phyloP scores from a whole-genome alignment of 2,329 filamentous ascomycete species.

The Pyricularia sp. region DNA sequence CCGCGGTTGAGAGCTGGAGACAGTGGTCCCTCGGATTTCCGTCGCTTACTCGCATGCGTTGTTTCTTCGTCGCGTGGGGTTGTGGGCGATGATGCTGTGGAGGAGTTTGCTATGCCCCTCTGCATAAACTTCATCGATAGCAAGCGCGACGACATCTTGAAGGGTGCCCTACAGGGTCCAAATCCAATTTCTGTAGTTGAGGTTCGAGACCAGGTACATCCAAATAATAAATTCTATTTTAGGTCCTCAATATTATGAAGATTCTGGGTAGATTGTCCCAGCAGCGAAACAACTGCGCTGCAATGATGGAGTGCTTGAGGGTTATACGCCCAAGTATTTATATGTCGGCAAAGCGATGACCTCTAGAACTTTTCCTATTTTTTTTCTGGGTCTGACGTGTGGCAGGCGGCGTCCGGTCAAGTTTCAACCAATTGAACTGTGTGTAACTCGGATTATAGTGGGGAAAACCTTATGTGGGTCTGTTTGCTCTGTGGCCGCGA shows the following conservation, averaged over 20 bases:
- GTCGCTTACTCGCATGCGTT: conserved; percentile 46
- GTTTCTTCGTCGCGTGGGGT: conserved; percentile 32
- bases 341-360: no score
- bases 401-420: background rate
- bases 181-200: background rate
- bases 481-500: background rate
- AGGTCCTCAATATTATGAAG: background rate
- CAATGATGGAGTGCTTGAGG: background rate
- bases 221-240: background rate
- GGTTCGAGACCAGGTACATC: background rate
- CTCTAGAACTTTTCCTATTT: background rate
- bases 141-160: conserved; percentile 62
- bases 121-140: conserved; percentile 98
- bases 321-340: background rate
- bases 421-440: background rate
- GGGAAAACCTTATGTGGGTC: background rate
- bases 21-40: conserved; percentile 27
- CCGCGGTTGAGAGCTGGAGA: background rate
- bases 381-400: background rate
- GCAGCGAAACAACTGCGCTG: background rate
- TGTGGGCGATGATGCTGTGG: conserved; percentile 26
- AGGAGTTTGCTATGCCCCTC: conserved; percentile 55
- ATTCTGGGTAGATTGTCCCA: background rate
- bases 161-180: background rate
- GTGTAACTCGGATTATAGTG: background rate